Conservation (phyloP, 495 filamentous ascomycete genomes). For the Trichoderma gamsii region DNA sequence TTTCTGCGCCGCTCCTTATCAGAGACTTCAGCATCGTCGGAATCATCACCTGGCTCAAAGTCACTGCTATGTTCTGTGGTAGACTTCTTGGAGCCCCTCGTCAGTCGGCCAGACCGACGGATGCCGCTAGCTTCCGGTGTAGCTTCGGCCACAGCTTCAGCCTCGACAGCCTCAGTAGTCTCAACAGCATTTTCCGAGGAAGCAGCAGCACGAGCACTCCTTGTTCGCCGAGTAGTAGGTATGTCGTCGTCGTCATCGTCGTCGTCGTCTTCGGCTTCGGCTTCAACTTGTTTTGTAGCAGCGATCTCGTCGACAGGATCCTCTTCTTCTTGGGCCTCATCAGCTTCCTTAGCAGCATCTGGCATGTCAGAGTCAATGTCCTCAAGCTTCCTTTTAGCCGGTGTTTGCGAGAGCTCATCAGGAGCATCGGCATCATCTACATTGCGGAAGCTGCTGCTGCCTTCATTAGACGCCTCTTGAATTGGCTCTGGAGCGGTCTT, state of each 20-base stretch:
- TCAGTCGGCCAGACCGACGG: constrained; percentile 36
- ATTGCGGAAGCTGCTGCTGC: constrained; percentile 22
- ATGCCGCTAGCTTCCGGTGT: constrained; percentile 30
- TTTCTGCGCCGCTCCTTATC: constrained; percentile 29
- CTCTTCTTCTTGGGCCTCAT: constrained; percentile 20
- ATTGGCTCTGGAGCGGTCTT: constrained; percentile 54
- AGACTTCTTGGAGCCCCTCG: constrained; percentile 39
- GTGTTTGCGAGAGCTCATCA: constrained; percentile 17
- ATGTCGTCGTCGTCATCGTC: constrained; percentile 67
- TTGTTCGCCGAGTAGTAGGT: constrained; percentile 49
- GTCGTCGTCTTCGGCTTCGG: constrained; percentile 47
- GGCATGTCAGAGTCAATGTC: constrained; percentile 58
- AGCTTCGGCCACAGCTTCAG: constrained; percentile 25
- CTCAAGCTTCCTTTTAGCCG: constrained; percentile 29
- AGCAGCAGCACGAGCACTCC: constrained; percentile 35
- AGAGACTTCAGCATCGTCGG: constrained; percentile 44
- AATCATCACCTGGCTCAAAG: constrained; percentile 72
- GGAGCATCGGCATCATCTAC: constrained; percentile 14
- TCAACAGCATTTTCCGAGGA: constrained; percentile 17
- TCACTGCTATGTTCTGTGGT: constrained; percentile 70
- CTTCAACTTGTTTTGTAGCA: constrained; percentile 26
- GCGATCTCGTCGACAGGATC: constrained; percentile 22
- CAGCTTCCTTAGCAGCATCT: constrained; percentile 45
- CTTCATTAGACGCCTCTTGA: constrained; percentile 52
- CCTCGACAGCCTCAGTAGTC: constrained; percentile 23